Evolutionary conservation across 352 stramenopile genomes (phyloP).

Genomic region (Phytopythium aichiense): DNA sequence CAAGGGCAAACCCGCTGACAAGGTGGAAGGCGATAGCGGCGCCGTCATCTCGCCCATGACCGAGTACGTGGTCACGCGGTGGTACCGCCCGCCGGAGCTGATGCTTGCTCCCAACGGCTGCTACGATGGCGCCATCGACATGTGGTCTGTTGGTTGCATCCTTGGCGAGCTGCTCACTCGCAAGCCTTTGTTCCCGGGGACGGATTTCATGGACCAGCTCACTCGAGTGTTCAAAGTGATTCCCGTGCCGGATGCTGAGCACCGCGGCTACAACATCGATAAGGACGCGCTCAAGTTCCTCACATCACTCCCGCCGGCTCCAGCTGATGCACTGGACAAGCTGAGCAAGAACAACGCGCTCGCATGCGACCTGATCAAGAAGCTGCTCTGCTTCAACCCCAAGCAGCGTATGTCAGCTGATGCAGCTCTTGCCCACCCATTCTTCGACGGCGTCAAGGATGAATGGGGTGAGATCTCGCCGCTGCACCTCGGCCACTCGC

Average conservation of each 20-base stretch:
- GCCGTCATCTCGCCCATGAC: constrained; percentile 71
- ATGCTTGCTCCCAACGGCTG: constrained; percentile 89
- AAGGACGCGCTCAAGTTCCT: constrained; percentile 85
- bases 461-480: constrained; percentile 74
- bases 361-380: constrained; percentile 77
- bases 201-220: constrained; percentile 85
- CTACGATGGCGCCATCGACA: constrained; percentile 85
- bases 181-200: constrained; percentile 76
- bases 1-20: constrained; percentile 20
- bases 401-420: constrained; percentile 87
- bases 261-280: constrained; percentile 70
- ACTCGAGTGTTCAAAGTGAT: constrained; percentile 78
- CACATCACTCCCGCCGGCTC: constrained; percentile 55
- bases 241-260: constrained; percentile 55
- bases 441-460: constrained; percentile 88
- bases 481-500: constrained; percentile 61
- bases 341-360: constrained; percentile 44
- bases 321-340: constrained; percentile 51
- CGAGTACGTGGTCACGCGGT: constrained; percentile 89
- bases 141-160: constrained; percentile 91
- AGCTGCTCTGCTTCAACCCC: constrained; percentile 90
- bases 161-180: constrained; percentile 87
- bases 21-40: constrained; percentile 12
- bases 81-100: constrained; percentile 91
- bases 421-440: constrained; percentile 84